Conservation (phyloP, 441 rosid genomes). For the Adansonia madagascariensis region DNA sequence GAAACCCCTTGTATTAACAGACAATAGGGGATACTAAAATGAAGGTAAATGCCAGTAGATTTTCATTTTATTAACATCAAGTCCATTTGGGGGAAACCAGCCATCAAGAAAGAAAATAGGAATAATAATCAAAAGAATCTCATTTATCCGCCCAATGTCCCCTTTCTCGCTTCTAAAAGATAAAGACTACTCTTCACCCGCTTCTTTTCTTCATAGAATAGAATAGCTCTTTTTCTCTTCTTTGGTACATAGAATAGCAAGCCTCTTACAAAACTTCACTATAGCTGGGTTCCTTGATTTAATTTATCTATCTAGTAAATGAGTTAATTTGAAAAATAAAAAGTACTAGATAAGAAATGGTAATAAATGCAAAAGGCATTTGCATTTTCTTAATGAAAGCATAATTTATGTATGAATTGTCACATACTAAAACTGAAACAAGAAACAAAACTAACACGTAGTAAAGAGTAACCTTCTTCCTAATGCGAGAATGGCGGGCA, state of each 20-base stretch:
- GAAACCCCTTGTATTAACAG: background rate
- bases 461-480: conserved; percentile 68
- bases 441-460: background rate
- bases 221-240: background rate
- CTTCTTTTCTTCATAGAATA: background rate
- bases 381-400: background rate
- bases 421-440: background rate
- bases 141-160: background rate
- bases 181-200: background rate
- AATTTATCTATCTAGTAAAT: background rate
- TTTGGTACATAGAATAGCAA: background rate
- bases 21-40: background rate
- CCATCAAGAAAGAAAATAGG: background rate
- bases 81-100: background rate
- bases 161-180: background rate
- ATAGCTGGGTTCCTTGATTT: background rate
- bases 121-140: background rate
- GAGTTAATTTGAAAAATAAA: background rate
- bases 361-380: background rate
- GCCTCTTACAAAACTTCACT: background rate
- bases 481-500: conserved; percentile 82
- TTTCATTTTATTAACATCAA: background rate
- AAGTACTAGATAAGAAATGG: conserved; percentile 9
- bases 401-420: background rate
- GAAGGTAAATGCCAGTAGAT: background rate